Percentiles rank a stretch among this genome's conserved stretches.
phyloP scores from a whole-genome alignment of 495 filamentous ascomycete species.

The Clavariopsis aquatica region DNA sequence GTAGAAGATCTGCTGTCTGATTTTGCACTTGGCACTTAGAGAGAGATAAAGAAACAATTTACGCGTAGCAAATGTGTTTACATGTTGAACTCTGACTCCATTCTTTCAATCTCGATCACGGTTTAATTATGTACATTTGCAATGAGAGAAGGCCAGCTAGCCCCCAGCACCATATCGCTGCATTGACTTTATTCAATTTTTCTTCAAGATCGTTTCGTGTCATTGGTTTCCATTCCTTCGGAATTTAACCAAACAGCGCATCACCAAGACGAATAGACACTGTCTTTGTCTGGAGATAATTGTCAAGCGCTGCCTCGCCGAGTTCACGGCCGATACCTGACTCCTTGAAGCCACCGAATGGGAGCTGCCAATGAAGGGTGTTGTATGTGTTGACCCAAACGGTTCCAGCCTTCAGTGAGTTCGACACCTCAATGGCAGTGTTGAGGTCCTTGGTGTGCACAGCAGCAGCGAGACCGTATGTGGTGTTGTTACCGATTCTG shows the following conservation, averaged over 20 bases:
- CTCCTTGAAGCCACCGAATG: constrained; percentile 93
- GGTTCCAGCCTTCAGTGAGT: constrained; percentile 80
- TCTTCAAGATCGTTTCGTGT: not conserved
- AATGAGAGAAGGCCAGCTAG: constrained; percentile 3
- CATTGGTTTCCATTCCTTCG: constrained; percentile 7
- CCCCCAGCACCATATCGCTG: not conserved
- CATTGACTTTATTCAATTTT: too few species aligned
- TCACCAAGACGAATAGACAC: constrained; percentile 65
- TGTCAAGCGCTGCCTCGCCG: constrained; percentile 86
- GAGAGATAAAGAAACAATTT: not conserved
- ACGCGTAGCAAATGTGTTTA: not conserved
- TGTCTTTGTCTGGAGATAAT: constrained; percentile 85
- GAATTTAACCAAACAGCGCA: constrained; percentile 57
- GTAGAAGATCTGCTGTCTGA: too few species aligned
- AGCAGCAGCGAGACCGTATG: constrained; percentile 79
- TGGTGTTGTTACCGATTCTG: constrained; percentile 75
- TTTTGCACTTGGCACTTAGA: too few species aligned
- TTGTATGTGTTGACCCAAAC: constrained; percentile 98
- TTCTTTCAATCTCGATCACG: not conserved
- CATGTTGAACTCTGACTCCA: not conserved
- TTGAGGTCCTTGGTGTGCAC: constrained; percentile 93
- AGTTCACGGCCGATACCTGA: constrained; percentile 92
- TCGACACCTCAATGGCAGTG: constrained; percentile 86
- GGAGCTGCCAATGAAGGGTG: constrained; percentile 74
- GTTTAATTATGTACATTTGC: constrained; percentile 6